A percentile compares a stretch with the other conserved stretches of the same genome.
These are phyloP conservation scores for Pochonia chlamydosporia DNA, from an alignment of 2,329 filamentous ascomycete species.

Conservation along the genomic window DNA sequence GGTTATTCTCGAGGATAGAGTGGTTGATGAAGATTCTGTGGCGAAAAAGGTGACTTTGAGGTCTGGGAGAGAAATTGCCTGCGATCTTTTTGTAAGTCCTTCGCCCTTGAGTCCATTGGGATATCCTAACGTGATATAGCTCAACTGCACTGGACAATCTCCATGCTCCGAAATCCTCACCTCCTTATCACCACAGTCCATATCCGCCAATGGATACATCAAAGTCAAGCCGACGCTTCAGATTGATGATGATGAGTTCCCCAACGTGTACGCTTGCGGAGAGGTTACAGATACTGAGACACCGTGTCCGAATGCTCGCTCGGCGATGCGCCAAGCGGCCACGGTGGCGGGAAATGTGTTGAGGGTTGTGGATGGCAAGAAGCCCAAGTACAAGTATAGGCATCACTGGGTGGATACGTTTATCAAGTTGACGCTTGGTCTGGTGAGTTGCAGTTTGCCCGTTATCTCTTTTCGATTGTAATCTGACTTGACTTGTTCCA, in stretches of 20 bases:
- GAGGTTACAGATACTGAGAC: conserved; percentile 51
- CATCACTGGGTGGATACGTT: conserved; percentile 40
- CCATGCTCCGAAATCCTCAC: conserved; percentile 47
- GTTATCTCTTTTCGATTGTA: neutral
- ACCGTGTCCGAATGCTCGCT: conserved; percentile 46
- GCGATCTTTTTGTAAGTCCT: conserved; percentile 42
- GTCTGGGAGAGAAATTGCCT: conserved; percentile 38
- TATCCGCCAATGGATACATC: conserved; percentile 44
- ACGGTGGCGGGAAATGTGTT: conserved; percentile 51
- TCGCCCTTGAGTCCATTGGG: neutral
- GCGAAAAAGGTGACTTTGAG: conserved; percentile 35
- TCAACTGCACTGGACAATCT: conserved; percentile 54
- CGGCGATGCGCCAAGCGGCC: conserved; percentile 47
- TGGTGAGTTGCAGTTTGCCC: conserved; percentile 32
- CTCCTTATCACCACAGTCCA: conserved; percentile 33
- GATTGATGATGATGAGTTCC: conserved; percentile 38
- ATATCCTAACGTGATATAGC: conserved; percentile 25
- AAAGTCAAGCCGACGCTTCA: conserved; percentile 52
- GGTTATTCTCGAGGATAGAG: conserved; percentile 45
- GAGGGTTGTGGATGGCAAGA: conserved; percentile 34
- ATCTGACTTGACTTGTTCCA: conserved; percentile 14
- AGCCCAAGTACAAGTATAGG: conserved; percentile 32
- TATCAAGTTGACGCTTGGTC: conserved; percentile 48
- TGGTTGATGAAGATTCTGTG: conserved; percentile 28
- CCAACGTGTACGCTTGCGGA: conserved; percentile 56